Evolutionary conservation across 345 rosid species (phyloP).

Genomic region (Streptanthus diversifolius): DNA sequence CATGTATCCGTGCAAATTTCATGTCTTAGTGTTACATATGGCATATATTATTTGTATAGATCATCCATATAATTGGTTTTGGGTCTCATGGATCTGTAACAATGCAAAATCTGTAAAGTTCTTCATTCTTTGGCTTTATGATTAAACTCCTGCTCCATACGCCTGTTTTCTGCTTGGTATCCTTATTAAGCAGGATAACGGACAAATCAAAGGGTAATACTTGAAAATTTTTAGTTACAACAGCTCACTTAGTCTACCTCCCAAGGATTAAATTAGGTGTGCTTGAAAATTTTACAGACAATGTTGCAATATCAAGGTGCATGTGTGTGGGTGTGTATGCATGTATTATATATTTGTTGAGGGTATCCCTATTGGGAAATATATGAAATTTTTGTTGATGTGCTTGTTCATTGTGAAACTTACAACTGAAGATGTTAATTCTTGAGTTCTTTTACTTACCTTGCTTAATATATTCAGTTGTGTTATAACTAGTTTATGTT

Average conservation of each 20-base stretch:
- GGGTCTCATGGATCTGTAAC: background rate
- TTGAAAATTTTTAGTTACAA: background rate
- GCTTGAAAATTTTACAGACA: background rate
- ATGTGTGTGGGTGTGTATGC: background rate
- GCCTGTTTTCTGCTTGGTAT: conserved; percentile 1
- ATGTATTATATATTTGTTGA: background rate
- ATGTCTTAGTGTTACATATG: background rate
- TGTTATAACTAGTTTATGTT: conserved; percentile 9
- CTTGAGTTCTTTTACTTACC: background rate
- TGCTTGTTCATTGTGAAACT: background rate
- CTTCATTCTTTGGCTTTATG: background rate
- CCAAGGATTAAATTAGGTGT: background rate
- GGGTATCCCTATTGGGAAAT: background rate
- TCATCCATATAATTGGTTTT: background rate
- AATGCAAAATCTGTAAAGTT: background rate
- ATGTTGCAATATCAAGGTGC: background rate
- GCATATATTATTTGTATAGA: background rate
- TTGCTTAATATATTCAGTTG: background rate
- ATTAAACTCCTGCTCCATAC: background rate
- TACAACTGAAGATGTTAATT: conserved; percentile 10
- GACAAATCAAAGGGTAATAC: background rate
- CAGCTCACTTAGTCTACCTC: background rate
- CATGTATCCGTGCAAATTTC: conserved; percentile 46
- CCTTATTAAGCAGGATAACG: background rate
- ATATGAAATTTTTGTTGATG: background rate